Base-by-base conservation (phyloP, 495 filamentous ascomycete species). In the Annulohypoxylon stygium region DNA sequence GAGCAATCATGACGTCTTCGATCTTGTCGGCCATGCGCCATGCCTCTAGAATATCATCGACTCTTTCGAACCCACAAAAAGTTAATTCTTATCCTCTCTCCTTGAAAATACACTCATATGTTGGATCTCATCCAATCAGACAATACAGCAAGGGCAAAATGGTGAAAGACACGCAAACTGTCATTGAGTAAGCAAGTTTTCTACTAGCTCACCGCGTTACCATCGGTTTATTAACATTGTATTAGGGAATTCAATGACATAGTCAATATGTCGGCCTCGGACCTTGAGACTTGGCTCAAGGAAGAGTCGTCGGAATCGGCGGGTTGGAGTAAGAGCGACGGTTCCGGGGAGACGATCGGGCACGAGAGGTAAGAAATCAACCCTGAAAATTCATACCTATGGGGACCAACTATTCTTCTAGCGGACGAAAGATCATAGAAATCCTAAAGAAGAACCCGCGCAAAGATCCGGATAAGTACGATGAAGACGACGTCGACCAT, bases 191-290 rank as follows among this genome's bases (percentile, higher is more conserved):
- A 41, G 82, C 47, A 11, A 20, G 6, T n/a, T 8, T 14, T 33
- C n/a, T 30, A 0, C 2, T 6, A 30, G 30, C 18, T 20, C 12
- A 5, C 12, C 2, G 2, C 6, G 5, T 23, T 23, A 16, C 5
- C 30, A 36, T 30, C n/a, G 18, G 64, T 59, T 26, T 50, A n/a
- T 57, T 5, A 30, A 2, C 10, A 18, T 26, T n/a, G 14, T 12
- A 9, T 11, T 12, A 90, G 88, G 51, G 89, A 92, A 78, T 92
- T 91, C 81, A 91, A 91, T 70, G 83, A 87, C 33, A 82, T 91
- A 57, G 89, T 92, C 41, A 92, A 93, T 77, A 92, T 93, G 90
- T 82, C 83, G 7, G 78, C 88, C 0, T 72, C 79, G 4, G 90
- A 91, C 68, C 83, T 92, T 36, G 80, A 89, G 62, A 82, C 83